A percentile compares a stretch with the other conserved stretches of the same genome.
Conservation (phyloP, 176 grass and related monocot genomes). For the Oryza punctata region DNA sequence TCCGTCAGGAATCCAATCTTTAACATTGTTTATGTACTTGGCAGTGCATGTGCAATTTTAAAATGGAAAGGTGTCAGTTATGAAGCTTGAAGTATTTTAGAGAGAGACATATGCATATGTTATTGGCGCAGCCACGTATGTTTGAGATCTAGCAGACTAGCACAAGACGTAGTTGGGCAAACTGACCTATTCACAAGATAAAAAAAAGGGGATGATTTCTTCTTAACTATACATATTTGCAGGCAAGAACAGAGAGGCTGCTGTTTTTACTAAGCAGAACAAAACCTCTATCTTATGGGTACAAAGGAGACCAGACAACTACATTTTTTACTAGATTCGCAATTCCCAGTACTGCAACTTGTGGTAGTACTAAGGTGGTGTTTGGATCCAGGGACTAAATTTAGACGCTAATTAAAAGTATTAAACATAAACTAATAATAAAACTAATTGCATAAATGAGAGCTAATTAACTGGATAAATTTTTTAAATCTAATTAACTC, state of each 20-base stretch:
- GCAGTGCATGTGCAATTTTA: slow-evolving; percentile 2
- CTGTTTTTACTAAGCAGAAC: neutral
- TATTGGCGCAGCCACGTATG: neutral
- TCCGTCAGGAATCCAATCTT: neutral
- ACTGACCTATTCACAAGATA: neutral
- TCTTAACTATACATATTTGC: neutral
- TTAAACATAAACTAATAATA: too few relatives aligned
- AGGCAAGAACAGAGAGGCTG: neutral
- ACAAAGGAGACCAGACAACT: neutral
- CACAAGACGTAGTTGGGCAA: neutral
- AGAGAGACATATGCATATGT: neutral
- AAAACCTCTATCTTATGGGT: neutral
- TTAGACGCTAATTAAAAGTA: too few relatives aligned
- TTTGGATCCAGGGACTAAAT: too few relatives aligned
- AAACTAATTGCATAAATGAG: too few relatives aligned
- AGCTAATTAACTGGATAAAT: too few relatives aligned
- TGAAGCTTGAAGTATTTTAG: neutral
- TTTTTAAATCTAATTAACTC: too few relatives aligned
- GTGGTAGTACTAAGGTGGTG: too few relatives aligned
- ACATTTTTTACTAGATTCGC: slow-evolving; percentile 5
- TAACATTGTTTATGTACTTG: neutral
- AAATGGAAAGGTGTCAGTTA: neutral
- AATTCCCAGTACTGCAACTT: neutral
- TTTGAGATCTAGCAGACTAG: neutral
- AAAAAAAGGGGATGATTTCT: neutral